These are phyloP conservation scores for Carpinus viminea DNA, from an alignment of 306 rosid species.

Conservation along the genomic window DNA sequence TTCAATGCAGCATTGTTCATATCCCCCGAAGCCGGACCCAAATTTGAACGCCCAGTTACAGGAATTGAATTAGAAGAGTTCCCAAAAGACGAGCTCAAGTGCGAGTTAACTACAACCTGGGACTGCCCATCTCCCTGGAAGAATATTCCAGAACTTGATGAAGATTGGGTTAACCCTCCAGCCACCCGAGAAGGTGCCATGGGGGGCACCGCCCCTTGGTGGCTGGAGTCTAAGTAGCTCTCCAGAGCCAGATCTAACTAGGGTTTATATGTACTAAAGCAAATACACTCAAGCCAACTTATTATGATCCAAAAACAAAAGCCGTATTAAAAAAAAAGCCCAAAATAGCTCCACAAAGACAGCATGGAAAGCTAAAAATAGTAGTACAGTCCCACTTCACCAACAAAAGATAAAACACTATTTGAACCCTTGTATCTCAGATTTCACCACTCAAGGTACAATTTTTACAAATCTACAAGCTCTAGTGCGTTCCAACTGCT, in stretches of 20 bases:
- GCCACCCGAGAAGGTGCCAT: constrained; percentile 94
- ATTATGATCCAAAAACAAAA: constrained; percentile 34
- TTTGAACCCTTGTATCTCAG: constrained; percentile 16
- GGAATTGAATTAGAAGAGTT: constrained; percentile 75
- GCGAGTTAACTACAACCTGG: constrained; percentile 75
- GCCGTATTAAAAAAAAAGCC: constrained; percentile 22
- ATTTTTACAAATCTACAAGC: constrained; percentile 26
- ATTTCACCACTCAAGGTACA: constrained; percentile 27
- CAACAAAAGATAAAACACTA: constrained; percentile 5
- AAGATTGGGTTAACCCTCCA: constrained; percentile 92
- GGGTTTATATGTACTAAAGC: constrained; percentile 18
- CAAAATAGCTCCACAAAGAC: constrained; percentile 16
- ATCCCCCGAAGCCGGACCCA: constrained; percentile 88
- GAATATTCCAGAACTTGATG: constrained; percentile 94
- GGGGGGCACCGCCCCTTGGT: constrained; percentile 68
- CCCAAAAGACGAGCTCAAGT: constrained; percentile 78
- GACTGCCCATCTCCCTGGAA: constrained; percentile 95
- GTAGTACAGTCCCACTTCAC: constrained; percentile 24
- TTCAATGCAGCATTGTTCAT: constrained; percentile 76
- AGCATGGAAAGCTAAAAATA: constrained; percentile 19
- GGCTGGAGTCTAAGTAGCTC: constrained; percentile 73
- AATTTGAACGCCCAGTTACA: constrained; percentile 76
- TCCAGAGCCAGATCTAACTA: constrained; percentile 71
- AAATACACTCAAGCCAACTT: constrained; percentile 37
- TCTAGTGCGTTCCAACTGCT: constrained; percentile 27